Evolutionary conservation across 306 rosid species (phyloP).

Genomic region (Vigna trinervia): DNA sequence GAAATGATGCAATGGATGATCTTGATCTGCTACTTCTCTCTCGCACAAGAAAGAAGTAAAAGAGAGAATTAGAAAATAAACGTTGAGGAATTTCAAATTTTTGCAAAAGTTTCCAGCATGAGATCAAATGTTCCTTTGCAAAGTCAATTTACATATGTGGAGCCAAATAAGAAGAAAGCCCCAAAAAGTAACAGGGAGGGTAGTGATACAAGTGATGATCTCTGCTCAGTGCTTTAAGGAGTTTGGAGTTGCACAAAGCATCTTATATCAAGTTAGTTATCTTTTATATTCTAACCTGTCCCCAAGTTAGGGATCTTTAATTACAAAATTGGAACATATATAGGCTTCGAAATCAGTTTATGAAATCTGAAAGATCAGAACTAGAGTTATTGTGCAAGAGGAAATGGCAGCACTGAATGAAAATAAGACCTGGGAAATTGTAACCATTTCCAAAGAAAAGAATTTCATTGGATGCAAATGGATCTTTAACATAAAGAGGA

Average conservation of each 20-base stretch:
- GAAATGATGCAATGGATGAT: neutral
- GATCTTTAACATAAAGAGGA: neutral
- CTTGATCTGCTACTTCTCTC: neutral
- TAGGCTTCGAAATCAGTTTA: neutral
- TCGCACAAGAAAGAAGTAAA: neutral
- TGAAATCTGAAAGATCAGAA: neutral
- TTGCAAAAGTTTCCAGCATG: neutral
- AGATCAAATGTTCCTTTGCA: neutral
- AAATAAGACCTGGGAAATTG: neutral
- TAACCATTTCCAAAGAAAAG: neutral
- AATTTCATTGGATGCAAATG: neutral
- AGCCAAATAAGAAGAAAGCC: neutral
- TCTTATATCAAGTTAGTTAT: neutral
- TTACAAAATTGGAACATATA: neutral
- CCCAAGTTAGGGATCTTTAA: neutral
- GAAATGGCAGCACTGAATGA: neutral
- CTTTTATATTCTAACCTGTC: neutral
- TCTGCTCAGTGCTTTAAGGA: neutral
- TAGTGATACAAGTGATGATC: neutral
- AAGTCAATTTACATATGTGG: neutral
- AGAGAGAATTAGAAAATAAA: neutral
- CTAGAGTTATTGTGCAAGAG: neutral
- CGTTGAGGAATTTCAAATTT: neutral
- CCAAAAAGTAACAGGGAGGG: neutral
- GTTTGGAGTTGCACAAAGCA: neutral